These are phyloP conservation scores for Santalum album DNA, from an alignment of 164 flowering plant species.

Conservation along the genomic window DNA sequence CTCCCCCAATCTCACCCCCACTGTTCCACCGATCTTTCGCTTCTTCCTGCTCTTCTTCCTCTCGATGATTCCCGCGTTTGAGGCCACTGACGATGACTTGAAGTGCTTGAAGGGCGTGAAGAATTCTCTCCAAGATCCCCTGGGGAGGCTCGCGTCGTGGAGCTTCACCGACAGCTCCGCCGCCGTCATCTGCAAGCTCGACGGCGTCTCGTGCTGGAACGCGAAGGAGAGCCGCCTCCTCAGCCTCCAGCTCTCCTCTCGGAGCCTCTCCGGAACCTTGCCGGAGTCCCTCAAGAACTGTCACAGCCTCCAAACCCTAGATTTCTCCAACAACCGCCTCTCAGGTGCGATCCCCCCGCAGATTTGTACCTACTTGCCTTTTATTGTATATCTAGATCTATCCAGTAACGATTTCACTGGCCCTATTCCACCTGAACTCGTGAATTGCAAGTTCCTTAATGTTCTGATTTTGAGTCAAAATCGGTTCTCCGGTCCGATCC, in stretches of 20 bases:
- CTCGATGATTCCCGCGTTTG: neutral
- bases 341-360: conserved; percentile 27
- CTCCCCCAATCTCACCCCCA: neutral
- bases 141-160: conserved; percentile 20
- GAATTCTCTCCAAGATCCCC: conserved; percentile 19
- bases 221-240: conserved; percentile 24
- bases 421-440: conserved; percentile 22
- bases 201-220: conserved; percentile 38
- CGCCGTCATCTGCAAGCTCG: conserved; percentile 24
- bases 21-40: neutral
- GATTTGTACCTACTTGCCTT: conserved; percentile 29
- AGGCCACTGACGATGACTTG: conserved; percentile 26
- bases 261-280: conserved; percentile 18
- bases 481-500: conserved; percentile 24
- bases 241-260: conserved; percentile 16
- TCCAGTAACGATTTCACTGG: conserved; percentile 27
- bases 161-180: conserved; percentile 17
- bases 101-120: conserved; percentile 25
- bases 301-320: conserved; percentile 19
- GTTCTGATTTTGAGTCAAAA: conserved; percentile 19
- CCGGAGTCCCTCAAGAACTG: conserved; percentile 25
- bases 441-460: conserved; percentile 26
- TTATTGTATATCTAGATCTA: conserved; percentile 25
- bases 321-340: conserved; percentile 24
- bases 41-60: conserved; percentile 3